These are phyloP conservation scores for Teratosphaeria gauchensis DNA, from an alignment of 2,329 filamentous ascomycete genomes.

Conservation along the genomic window DNA sequence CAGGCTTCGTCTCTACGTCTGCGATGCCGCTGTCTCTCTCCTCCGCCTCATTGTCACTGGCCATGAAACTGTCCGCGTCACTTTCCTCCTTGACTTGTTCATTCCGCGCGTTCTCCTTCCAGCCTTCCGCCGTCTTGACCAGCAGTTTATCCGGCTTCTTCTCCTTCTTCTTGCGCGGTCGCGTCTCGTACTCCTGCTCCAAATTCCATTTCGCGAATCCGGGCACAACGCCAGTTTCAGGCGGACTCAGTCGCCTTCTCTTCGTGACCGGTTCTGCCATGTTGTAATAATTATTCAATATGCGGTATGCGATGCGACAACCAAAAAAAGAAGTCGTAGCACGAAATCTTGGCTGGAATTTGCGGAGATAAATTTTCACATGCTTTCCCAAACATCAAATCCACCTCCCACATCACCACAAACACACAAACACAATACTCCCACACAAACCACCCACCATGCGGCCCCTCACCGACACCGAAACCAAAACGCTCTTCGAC, in stretches of 20 bases:
- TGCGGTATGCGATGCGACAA: not conserved
- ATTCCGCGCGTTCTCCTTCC: constrained; percentile 39
- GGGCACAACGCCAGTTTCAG: constrained; percentile 15
- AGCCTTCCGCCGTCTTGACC: constrained; percentile 75
- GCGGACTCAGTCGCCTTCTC: constrained; percentile 41
- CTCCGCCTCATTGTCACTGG: constrained; percentile 41
- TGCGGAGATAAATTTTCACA: not conserved
- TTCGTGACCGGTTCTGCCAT: constrained; percentile 44
- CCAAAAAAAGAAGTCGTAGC: not conserved
- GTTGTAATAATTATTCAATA: not conserved
- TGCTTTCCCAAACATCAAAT: not conserved
- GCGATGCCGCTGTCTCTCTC: constrained; percentile 35
- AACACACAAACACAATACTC: not conserved
- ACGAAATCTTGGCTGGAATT: not conserved
- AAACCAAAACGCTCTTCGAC: constrained; percentile 73
- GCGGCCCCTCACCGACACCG: constrained; percentile 70
- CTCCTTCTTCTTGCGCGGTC: constrained; percentile 66
- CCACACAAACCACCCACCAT: constrained; percentile 39
- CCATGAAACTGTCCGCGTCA: constrained; percentile 54
- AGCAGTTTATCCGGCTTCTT: constrained; percentile 51
- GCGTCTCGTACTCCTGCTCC: constrained; percentile 81
- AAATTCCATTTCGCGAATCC: constrained; percentile 66
- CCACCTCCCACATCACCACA: not conserved
- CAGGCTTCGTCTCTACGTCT: constrained; percentile 33
- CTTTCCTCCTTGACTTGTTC: constrained; percentile 39